Base-by-base conservation (phyloP, 352 stramenopile species). In the Elongisporangium prolatum region DNA sequence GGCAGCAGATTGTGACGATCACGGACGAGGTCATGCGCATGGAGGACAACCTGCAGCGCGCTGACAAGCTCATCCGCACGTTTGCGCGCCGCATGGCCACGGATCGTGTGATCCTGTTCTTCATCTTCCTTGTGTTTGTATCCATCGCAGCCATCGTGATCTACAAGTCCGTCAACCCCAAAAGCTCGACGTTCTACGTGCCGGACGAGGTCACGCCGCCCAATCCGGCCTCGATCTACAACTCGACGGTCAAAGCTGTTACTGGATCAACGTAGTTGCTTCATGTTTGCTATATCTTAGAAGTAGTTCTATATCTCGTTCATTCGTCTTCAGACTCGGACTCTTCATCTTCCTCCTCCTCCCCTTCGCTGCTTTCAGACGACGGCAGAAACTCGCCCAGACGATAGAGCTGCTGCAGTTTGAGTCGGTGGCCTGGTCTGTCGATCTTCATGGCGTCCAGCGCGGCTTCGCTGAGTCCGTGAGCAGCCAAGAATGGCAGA, bases 11-110 rank as follows among this genome's bases (percentile, higher is more conserved):
- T 57, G 84, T 93, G n/a, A 70, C 74, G 53, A 93, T 95, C 66
- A 95, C 86, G 21, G 86, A 93, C 60, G 79, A 91, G 14, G 86
- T 95, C 21, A 92, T 93, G 86, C 79, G 81, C 50, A 93, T 93
- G 61, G 86, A 95, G 34, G 82, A 93, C 66, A 82, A 69, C 40
- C 59, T 95, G 4, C 65, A 77, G 59, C 84, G 84, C n/a, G 86
- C 86, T 25, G 84, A 93, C 68, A 86, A 83, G 57, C 79, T 93
- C 20, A 89, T 95, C 24, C 78, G 83, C 21, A 85, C 82, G 11
- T 93, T 95, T 48, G 81, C 81, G 17, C 71, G 86, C 17, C 77
- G 86, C 18, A 93, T 93, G 84, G 84, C 84, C 13, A 93, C 86
- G 16, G 80, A 95, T 54, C 77, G 80, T 61, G 69, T 95, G 48